phyloP scores from a whole-genome alignment of 2,329 filamentous ascomycete genomes.

The Lanzia echinophila region DNA sequence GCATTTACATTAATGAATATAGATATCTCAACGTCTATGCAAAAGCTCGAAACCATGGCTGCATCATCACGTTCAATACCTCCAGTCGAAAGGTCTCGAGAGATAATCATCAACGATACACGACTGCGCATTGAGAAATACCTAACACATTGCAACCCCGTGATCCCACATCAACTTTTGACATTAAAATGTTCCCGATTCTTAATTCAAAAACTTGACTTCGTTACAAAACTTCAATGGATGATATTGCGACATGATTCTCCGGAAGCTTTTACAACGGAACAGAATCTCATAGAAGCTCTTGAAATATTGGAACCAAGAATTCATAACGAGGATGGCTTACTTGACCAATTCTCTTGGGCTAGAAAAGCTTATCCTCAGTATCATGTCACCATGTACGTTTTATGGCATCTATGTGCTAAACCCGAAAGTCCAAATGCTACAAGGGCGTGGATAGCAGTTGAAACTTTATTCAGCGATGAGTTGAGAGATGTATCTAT shows the following conservation, averaged over 20 bases:
- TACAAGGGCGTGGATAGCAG: neutral
- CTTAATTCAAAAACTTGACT: constrained; percentile 1
- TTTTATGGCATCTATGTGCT: constrained; percentile 7
- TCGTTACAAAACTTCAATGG: constrained; percentile 4
- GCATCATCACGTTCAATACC: neutral
- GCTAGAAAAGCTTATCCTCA: constrained; percentile 1
- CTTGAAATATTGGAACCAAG: neutral
- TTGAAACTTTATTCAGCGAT: neutral
- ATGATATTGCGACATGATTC: neutral
- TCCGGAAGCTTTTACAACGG: neutral
- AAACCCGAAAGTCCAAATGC: neutral
- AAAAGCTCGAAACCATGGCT: neutral
- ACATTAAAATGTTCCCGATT: neutral
- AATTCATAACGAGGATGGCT: neutral
- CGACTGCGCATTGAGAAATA: neutral
- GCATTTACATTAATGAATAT: neutral
- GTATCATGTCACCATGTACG: constrained; percentile 7
- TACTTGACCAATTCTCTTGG: constrained; percentile 6
- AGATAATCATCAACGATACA: neutral
- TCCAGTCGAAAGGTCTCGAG: neutral
- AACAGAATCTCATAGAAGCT: neutral
- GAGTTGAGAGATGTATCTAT: neutral
- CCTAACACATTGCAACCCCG: neutral
- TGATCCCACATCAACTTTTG: neutral
- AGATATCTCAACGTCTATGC: neutral